These are phyloP conservation scores for Euphorbia peplus DNA, from an alignment of 345 rosid genomes.

Conservation along the genomic window DNA sequence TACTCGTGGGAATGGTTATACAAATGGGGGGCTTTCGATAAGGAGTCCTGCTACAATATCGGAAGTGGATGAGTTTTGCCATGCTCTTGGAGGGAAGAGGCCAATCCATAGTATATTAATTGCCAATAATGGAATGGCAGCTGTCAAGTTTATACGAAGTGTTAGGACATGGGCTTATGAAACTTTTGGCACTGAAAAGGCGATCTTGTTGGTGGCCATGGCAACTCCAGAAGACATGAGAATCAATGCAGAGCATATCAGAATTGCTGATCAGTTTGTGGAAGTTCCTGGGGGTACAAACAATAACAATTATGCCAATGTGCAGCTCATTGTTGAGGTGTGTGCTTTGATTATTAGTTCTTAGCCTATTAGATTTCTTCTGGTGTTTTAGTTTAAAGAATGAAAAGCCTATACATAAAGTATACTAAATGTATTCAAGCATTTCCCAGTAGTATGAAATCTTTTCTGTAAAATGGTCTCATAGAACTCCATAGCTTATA, in stretches of 20 bases:
- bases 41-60: constrained; percentile 57
- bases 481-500: neutral
- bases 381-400: constrained; percentile 7
- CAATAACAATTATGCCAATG: constrained; percentile 98
- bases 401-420: neutral
- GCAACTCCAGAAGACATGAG: constrained; percentile 99
- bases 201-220: constrained; percentile 95
- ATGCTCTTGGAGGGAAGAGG: constrained; percentile 75
- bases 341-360: constrained; percentile 16
- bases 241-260: constrained; percentile 96
- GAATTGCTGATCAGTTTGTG: constrained; percentile 98
- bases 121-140: constrained; percentile 99
- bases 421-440: neutral
- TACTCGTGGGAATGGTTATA: constrained; percentile 52
- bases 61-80: constrained; percentile 76
- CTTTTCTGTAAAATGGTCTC: neutral
- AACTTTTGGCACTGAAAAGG: constrained; percentile 94
- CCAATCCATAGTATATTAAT: constrained; percentile 91
- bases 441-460: constrained; percentile 7
- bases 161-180: constrained; percentile 97
- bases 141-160: constrained; percentile 97
- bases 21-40: constrained; percentile 47
- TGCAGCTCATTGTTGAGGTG: constrained; percentile 98
- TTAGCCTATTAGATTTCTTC: constrained; percentile 9
- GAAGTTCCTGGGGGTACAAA: constrained; percentile 99